Evolutionary conservation across 2,329 filamentous ascomycete species (phyloP), one percentile per base, ranked within the genome.

Genomic region (Pezicula neosporulosa): DNA sequence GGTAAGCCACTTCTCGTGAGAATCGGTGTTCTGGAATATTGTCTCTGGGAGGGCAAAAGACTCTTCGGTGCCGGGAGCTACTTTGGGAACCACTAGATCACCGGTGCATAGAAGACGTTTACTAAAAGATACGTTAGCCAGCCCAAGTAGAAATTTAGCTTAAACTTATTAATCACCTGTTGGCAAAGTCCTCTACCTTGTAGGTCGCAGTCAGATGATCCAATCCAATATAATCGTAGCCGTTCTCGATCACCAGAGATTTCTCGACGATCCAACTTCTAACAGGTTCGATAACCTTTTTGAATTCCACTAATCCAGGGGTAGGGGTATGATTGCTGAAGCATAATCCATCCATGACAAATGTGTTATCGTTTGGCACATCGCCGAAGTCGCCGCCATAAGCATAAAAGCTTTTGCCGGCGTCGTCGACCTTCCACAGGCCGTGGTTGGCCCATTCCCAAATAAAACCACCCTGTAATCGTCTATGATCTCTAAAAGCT

Each of bases 301-400:
- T 81, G 39, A 76, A 72, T 60, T 86, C 81, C 2, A 70, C 59
- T 47, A 86, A 59, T 0, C 81, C 82, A 2, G 80, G 81, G 0
- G 75, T 81, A 0, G 82, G 77, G 12, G 72, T 69, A 58, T 86
- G 82, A 15, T 72, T 68, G 46, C 76, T 78, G 58, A 72, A 72
- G 24, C 77, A 68, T 4, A 85, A 61, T 0, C 82, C 82, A 57
- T 85, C 82, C 76, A 85, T 81, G 53, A 84, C 79, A 56, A 85
- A 86, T 0, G 76, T 80, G 2, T 73, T 73, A 52, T 85, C 82
- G 52, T 75, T 70, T 1, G 71, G 72, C 13, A 63, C 53, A 44
- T 74, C 72, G 2, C 67, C 68, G 54, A 73, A 74, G 50, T 74
- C 72, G 12, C 71, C 71, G 8, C 71, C 71, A 47, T 73, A 73